Conservation (phyloP, 805 yeast genomes). For the Saccharomyces kudriavzevii region DNA sequence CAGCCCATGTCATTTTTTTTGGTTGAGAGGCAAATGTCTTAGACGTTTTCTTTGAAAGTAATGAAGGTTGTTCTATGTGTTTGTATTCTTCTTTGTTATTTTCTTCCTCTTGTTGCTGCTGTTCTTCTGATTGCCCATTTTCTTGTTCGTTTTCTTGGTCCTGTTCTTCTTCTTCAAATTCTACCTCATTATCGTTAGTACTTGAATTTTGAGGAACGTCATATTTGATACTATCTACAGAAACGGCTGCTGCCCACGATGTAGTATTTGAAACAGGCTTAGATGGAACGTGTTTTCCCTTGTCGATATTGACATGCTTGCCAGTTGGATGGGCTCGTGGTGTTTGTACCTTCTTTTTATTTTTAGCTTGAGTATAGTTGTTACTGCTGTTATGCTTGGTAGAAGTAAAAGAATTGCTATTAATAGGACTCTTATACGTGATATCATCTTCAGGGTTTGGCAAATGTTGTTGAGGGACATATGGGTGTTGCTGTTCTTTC, state of each 20-base stretch:
- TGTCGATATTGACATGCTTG: neutral
- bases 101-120: slow-evolving; percentile 6
- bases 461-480: slow-evolving; percentile 12
- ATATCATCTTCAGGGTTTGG: slow-evolving; percentile 11
- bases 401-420: slow-evolving; percentile 16
- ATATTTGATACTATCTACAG: slow-evolving; percentile 15
- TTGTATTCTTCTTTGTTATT: neutral
- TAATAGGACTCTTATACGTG: slow-evolving; percentile 6
- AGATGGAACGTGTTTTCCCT: slow-evolving; percentile 16
- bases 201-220: slow-evolving; percentile 5
- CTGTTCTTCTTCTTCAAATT: slow-evolving; percentile 9
- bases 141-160: slow-evolving; percentile 1
- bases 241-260: slow-evolving; percentile 35
- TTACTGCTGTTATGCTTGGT: slow-evolving; percentile 7
- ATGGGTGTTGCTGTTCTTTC: slow-evolving; percentile 12
- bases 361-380: slow-evolving; percentile 6
- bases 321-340: slow-evolving; percentile 15
- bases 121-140: slow-evolving; percentile 4
- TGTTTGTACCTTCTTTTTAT: slow-evolving; percentile 21
- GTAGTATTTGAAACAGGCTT: slow-evolving; percentile 20
- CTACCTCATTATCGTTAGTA: slow-evolving; percentile 9
- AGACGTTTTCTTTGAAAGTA: slow-evolving; percentile 4
- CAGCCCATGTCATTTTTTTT: slow-evolving; percentile 55
- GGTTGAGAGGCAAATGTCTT: slow-evolving; percentile 7
- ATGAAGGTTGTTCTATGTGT: slow-evolving; percentile 5